Evolutionary conservation across 805 yeast genomes (phyloP), one percentile per base, ranked within the genome.

Genomic region (Barnettozyma sp.): DNA sequence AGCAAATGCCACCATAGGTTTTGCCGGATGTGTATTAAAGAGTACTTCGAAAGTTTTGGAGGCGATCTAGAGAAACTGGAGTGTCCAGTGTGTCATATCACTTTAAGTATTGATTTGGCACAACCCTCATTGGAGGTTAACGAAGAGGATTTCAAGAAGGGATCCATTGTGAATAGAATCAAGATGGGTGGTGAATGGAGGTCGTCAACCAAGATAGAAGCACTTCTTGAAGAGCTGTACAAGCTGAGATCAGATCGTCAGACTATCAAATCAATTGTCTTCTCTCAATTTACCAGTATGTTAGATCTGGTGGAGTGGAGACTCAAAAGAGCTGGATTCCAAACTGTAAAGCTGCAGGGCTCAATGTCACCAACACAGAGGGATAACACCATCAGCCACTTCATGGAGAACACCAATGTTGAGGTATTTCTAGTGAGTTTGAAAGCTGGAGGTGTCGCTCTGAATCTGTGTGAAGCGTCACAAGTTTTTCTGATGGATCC

Each of bases 361-460:
- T 84, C 88, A 22, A 92, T 92, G 97, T 78, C 96, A 0, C 99
- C 99, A 2, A 74, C 77, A 13, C 98, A 92, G 55, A 72, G 99
- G 56, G 97, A 88, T 48, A 82, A 81, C 44, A 84, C 95, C 16
- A 92, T 92, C 56, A 73, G 78, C 49, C 77, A 86, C 56, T 92
- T 92, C 50, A 85, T 92, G 95, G 88, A 83, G 34, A 90, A 84
- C 42, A 82, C 95, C 0, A 73, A 73, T 29, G 96, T 90, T 26
- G 98, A 92, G 58, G 94, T 92, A 7, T 92, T 92, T 54, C 61
- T 92, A 44, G 98, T 92, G 7, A 86, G 96, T 23, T 70, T 92
- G 50, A 92, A 92, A 55, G 99, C 99, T 0, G 99, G 99, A 47
- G 99, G 99, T 62, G 98, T 92, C 28, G 98, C 98, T 0, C 68